phyloP scores from a whole-genome alignment of 257 asterid species.

The Solanum bulbocastanum region DNA sequence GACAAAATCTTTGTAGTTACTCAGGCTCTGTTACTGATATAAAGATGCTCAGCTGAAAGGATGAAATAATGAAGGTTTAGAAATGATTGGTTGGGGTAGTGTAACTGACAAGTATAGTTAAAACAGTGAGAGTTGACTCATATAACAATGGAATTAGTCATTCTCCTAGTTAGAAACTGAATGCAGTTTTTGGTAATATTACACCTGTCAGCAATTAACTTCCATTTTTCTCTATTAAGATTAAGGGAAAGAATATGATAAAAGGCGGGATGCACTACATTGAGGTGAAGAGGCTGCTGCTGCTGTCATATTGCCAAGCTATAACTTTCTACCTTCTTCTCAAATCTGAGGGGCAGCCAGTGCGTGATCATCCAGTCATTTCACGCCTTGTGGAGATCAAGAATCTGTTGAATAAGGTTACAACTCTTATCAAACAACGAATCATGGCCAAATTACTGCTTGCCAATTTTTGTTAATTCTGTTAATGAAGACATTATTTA shows the following conservation, averaged over 20 bases:
- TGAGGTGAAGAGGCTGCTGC: constrained; percentile 69
- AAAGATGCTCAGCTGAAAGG: background rate
- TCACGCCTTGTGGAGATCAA: constrained; percentile 80
- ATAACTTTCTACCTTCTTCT: constrained; percentile 89
- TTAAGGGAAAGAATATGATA: constrained; percentile 27
- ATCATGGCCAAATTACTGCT: background rate
- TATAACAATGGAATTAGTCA: background rate
- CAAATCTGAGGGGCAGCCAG: constrained; percentile 86
- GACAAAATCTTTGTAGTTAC: background rate
- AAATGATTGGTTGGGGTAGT: background rate
- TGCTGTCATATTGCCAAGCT: constrained; percentile 89
- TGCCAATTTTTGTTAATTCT: background rate
- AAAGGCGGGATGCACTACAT: constrained; percentile 57
- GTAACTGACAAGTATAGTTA: background rate
- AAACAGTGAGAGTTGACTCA: background rate
- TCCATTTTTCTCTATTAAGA: constrained; percentile 29
- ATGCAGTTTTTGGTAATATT: background rate
- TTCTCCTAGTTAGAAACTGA: background rate
- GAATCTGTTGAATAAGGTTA: constrained; percentile 81
- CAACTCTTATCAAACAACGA: background rate
- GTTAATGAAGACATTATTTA: background rate
- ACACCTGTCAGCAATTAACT: background rate
- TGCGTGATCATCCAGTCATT: constrained; percentile 94
- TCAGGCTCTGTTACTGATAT: background rate
- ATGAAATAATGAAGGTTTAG: background rate